These are phyloP conservation scores for Alternaria sp. DNA, from an alignment of 2,329 filamentous ascomycete species.

Conservation along the genomic window DNA sequence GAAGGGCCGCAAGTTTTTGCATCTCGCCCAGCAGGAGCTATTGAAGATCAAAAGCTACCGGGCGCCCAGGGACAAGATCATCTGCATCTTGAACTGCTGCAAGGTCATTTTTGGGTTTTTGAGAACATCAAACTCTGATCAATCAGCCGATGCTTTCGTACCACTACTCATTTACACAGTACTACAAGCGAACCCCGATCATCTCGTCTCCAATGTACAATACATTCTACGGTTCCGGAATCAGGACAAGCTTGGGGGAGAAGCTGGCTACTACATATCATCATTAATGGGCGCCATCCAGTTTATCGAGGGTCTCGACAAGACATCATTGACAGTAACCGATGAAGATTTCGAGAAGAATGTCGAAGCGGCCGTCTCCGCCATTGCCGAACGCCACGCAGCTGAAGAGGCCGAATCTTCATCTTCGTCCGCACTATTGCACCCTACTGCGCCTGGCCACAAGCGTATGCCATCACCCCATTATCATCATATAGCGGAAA, in stretches of 20 bases:
- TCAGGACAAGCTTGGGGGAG: slow-evolving; percentile 95
- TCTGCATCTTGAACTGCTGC: slow-evolving; percentile 97
- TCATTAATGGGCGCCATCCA: slow-evolving; percentile 95
- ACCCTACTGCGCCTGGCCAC: slow-evolving; percentile 35
- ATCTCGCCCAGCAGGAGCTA: slow-evolving; percentile 90
- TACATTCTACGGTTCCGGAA: slow-evolving; percentile 97
- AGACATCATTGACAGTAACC: slow-evolving; percentile 88
- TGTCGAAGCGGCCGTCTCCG: slow-evolving; percentile 94
- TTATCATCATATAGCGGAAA: slow-evolving; percentile 54
- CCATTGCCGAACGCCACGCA: slow-evolving; percentile 87
- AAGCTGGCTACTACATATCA: slow-evolving; percentile 97
- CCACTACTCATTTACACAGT: slow-evolving; percentile 93
- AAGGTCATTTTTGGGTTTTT: slow-evolving; percentile 98
- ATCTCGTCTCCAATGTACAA: slow-evolving; percentile 96
- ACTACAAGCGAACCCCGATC: slow-evolving; percentile 90
- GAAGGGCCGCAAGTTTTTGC: slow-evolving; percentile 85
- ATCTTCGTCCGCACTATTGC: slow-evolving; percentile 22
- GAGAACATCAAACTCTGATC: slow-evolving; percentile 90
- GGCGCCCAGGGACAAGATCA: slow-evolving; percentile 97
- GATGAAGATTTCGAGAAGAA: slow-evolving; percentile 96
- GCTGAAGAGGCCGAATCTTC: slow-evolving; percentile 46
- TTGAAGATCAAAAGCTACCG: slow-evolving; percentile 96
- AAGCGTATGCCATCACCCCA: slow-evolving; percentile 52
- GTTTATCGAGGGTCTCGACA: slow-evolving; percentile 95
- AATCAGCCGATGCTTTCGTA: slow-evolving; percentile 93